Base-by-base conservation (phyloP, 169 alveolate species). In the Eimeria maxima region DNA sequence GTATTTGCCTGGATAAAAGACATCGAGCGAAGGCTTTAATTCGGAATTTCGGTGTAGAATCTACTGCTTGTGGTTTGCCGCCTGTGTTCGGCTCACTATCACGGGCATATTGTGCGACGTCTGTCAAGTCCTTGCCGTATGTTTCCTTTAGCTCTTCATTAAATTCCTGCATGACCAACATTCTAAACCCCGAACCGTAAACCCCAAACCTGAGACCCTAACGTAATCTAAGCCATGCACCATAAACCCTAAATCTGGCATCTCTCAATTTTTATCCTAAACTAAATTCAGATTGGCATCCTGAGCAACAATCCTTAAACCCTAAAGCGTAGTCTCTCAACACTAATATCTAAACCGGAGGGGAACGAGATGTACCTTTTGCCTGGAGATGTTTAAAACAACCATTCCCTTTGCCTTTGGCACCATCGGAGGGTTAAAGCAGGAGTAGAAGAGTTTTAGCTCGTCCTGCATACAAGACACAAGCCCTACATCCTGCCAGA, bases 321-420 rank as follows among this genome's bases (percentile, higher is more conserved):
- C 89, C 60, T 80, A 80, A 47, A 27, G 69, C 89, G 69, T 80
- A 45, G 20, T 22, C 89, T 27, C 53, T 73, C 33, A 38, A 73
- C 53, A 47, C 42, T 44, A 47, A 20, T 11, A 67, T 27, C n/a
- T 45, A 27, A 47, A 16, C 55, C 57, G 44, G n/a, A 20, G 22
- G 27, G 44, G 42, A 29, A 11, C 14, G 44, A n/a, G 78, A 24
- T 80, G 18, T 60, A 74, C 95, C 67, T 90, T 81, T 38, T 55
- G 63, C 63, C 95, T 29, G 47, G 95, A 90, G 78, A 90, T 74
- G 44, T 90, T 90, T 50, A 90, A 27, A 16, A 90, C 90, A 29
- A 90, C 95, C 95, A 90, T 90, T n/a, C 95, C 95, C 24, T 90
- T 90, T 50, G 95, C 95, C 47, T 90, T 90, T 73, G 95, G 95